phyloP scores from a whole-genome alignment of 2,329 filamentous ascomycete genomes.

The Fusarium sororula region DNA sequence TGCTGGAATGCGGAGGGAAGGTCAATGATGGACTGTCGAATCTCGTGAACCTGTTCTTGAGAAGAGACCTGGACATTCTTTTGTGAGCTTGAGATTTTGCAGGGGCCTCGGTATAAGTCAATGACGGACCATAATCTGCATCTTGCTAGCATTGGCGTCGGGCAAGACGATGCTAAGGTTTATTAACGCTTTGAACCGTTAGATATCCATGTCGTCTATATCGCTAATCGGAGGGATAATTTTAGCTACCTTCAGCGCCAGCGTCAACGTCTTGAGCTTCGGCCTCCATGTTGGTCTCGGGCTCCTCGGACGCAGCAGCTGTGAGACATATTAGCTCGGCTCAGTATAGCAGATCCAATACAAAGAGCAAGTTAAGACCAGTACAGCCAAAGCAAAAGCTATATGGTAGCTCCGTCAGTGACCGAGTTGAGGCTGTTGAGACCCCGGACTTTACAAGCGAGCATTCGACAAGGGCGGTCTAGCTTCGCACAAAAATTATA shows the following conservation, averaged over 20 bases:
- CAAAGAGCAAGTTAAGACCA: background rate
- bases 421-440: background rate
- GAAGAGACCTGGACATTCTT: slow-evolving; percentile 73
- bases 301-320: slow-evolving; percentile 39
- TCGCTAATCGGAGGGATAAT: slow-evolving; percentile 1
- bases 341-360: background rate
- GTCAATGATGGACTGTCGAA: slow-evolving; percentile 96
- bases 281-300: slow-evolving; percentile 39
- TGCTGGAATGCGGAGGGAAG: slow-evolving; percentile 93
- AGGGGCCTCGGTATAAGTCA: slow-evolving; percentile 2
- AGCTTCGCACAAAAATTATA: slow-evolving; percentile 24
- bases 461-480: slow-evolving; percentile 33
- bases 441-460: slow-evolving; percentile 27
- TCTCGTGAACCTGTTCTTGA: slow-evolving; percentile 96
- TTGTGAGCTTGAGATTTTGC: slow-evolving; percentile 24
- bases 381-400: background rate
- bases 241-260: slow-evolving; percentile 47
- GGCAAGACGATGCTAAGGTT: slow-evolving; percentile 82
- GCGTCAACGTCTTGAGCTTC: slow-evolving; percentile 41
- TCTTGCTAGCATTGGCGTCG: slow-evolving; percentile 75
- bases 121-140: slow-evolving; percentile 81
- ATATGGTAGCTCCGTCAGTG: slow-evolving; percentile 8
- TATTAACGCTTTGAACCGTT: slow-evolving; percentile 56
- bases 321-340: slow-evolving; percentile 13
- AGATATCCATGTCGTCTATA: slow-evolving; percentile 20